These are phyloP conservation scores for Moesziomyces sp. DNA, from an alignment of 1,284 basidiomycete species.

Conservation along the genomic window DNA sequence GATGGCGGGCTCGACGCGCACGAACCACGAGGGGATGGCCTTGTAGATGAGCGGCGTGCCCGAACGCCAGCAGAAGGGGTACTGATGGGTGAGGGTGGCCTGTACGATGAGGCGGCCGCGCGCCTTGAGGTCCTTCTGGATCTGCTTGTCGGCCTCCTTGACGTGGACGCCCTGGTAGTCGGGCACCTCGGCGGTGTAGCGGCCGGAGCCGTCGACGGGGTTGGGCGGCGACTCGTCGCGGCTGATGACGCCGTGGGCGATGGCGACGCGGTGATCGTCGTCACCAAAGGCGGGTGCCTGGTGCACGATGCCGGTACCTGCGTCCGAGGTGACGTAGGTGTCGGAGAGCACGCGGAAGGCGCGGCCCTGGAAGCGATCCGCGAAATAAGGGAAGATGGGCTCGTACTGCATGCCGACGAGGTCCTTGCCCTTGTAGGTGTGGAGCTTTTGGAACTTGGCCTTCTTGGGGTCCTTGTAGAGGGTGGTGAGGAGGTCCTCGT, in stretches of 20 bases:
- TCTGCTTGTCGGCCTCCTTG: constrained; percentile 94
- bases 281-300: constrained; percentile 99
- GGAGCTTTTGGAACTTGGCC: constrained; percentile 90
- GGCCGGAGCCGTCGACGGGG: constrained; percentile 89
- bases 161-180: constrained; percentile 92
- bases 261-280: constrained; percentile 94
- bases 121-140: constrained; percentile 89
- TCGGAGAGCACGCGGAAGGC: constrained; percentile 92
- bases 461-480: constrained; percentile 98
- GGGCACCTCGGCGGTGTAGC: constrained; percentile 86
- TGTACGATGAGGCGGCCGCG: constrained; percentile 90
- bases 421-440: constrained; percentile 85
- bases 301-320: constrained; percentile 98
- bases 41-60: constrained; percentile 96
- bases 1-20: constrained; percentile 84
- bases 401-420: constrained; percentile 96
- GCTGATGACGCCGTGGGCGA: constrained; percentile 82
- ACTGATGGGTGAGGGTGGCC: constrained; percentile 86
- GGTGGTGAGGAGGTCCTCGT: constrained; percentile 86
- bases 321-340: constrained; percentile 90
- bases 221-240: constrained; percentile 94
- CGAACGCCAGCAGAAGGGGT: constrained; percentile 96
- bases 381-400: constrained; percentile 97
- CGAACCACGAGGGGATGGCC: constrained; percentile 95
- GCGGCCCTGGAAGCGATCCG: constrained; percentile 89